These are phyloP conservation scores for Suillus bovinus DNA, from an alignment of 768 basidiomycete species.

Conservation along the genomic window DNA sequence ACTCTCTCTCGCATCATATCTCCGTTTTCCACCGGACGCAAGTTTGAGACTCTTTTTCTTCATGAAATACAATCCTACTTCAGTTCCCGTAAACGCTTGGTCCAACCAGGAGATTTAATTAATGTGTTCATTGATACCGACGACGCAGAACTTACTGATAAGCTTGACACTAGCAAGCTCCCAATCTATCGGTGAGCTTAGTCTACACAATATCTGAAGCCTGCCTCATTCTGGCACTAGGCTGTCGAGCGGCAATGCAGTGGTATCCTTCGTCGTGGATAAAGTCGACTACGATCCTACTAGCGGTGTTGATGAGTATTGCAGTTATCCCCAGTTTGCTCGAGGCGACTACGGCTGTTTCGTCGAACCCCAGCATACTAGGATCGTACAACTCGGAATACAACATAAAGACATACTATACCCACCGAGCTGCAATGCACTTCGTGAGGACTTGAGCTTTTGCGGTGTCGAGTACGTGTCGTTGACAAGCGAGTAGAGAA, in stretches of 20 bases:
- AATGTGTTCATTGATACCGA: slow-evolving; percentile 64
- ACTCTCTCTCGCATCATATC: slow-evolving; percentile 84
- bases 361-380: slow-evolving; percentile 72
- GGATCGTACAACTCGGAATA: slow-evolving; percentile 76
- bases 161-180: slow-evolving; percentile 1
- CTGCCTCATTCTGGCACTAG: neutral
- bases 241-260: slow-evolving; percentile 34
- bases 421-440: slow-evolving; percentile 45
- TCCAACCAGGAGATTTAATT: slow-evolving; percentile 76
- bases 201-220: neutral
- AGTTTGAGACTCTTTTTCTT: slow-evolving; percentile 63
- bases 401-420: slow-evolving; percentile 67
- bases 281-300: slow-evolving; percentile 68
- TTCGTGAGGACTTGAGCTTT: slow-evolving; percentile 42
- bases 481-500: neutral
- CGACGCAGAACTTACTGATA: slow-evolving; percentile 14
- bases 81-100: slow-evolving; percentile 47
- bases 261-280: slow-evolving; percentile 79
- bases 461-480: neutral
- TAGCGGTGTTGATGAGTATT: slow-evolving; percentile 29
- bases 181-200: slow-evolving; percentile 4
- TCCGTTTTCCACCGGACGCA: slow-evolving; percentile 62
- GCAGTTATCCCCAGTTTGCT: slow-evolving; percentile 54
- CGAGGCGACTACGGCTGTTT: slow-evolving; percentile 82
- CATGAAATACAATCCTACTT: slow-evolving; percentile 67